Base-by-base conservation (phyloP, 352 stramenopile genomes). In the Pelagophyceae sp. region DNA sequence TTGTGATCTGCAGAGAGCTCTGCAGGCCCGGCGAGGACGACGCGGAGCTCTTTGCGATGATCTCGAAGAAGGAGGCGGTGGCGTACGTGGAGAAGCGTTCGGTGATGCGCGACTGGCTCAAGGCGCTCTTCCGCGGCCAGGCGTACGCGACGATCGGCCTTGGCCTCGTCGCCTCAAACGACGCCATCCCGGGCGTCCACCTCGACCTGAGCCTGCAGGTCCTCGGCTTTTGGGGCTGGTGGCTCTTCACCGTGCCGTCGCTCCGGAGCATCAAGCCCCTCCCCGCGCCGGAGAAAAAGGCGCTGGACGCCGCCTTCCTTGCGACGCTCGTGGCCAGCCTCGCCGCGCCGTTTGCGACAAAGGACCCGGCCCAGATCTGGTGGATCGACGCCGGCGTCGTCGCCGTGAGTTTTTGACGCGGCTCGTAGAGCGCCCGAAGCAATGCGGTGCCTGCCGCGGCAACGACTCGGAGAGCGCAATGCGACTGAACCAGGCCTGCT, bases 171-270 rank as follows among this genome's bases (percentile, higher is more conserved):
- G 89, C 90, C 85, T 83, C 83, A 0, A 88, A 82, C 0, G 83
- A 89, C 81, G 85, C 86, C 45, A 76, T 79, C 6, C 82, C 78
- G 77, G 80, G 82, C 38, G 17, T 23, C 15, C 31, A 78, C 54
- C 82, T 87, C 77, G 79, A 86, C 65, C 82, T 83, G 0, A 85
- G 81, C 11, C 88, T 91, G 71, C 63, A 80, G 38, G 87, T 91
- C 17, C 76, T 91, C 23, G 87, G 87, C 72, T 91, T 90, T 67
- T 91, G 87, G 87, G 89, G 85, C 81, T 91, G 87, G 87, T 91
- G 87, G 87, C 78, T 91, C 17, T 91, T 91, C 78, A 87, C 90
- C 65, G 84, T 91, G 23, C 87, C 87, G 38, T 88, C 82, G 32
- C 80, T 91, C 29, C 70, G 87, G n/a, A 85, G 77, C 70, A 80